Evolutionary conservation across 495 filamentous ascomycete genomes (phyloP).

Genomic region (Delitschia confertaspora): DNA sequence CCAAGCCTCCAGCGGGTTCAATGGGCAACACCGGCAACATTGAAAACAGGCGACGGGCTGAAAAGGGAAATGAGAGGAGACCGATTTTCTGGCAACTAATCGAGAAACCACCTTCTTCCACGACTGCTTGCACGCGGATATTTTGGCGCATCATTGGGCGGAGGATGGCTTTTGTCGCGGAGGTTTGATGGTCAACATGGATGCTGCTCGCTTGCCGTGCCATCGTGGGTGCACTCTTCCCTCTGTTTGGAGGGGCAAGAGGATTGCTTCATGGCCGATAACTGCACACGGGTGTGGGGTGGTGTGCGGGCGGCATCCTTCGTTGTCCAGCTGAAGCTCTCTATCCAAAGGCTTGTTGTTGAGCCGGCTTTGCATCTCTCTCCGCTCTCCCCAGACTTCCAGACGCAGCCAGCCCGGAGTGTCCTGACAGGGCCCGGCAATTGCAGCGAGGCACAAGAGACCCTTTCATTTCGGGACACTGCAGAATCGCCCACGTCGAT

Average conservation of each 20-base stretch:
- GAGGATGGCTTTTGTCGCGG: conserved; percentile 10
- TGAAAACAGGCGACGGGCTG: background rate
- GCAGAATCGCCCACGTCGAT: conserved; percentile 26
- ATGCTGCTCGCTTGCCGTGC: conserved; percentile 9
- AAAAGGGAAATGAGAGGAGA: conserved; percentile 21
- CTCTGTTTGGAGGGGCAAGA: no score
- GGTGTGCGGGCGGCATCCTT: no score
- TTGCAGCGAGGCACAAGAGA: conserved; percentile 14
- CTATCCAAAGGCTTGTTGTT: no score
- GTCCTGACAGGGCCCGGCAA: conserved; percentile 3
- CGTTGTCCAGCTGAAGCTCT: no score
- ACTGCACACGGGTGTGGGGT: no score
- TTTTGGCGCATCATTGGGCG: conserved; percentile 24
- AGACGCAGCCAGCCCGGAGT: background rate
- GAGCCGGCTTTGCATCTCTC: no score
- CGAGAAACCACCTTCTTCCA: conserved; percentile 8
- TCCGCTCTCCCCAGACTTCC: background rate
- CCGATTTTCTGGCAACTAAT: conserved; percentile 13
- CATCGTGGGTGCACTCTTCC: no score
- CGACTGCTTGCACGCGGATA: no score
- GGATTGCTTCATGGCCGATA: no score
- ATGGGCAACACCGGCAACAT: conserved; percentile 7
- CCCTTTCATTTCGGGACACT: conserved; percentile 30
- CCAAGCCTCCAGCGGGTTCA: conserved; percentile 10
- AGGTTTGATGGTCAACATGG: conserved; percentile 25